These are phyloP conservation scores for Argentina anserina DNA, from an alignment of 306 rosid genomes.

Conservation along the genomic window DNA sequence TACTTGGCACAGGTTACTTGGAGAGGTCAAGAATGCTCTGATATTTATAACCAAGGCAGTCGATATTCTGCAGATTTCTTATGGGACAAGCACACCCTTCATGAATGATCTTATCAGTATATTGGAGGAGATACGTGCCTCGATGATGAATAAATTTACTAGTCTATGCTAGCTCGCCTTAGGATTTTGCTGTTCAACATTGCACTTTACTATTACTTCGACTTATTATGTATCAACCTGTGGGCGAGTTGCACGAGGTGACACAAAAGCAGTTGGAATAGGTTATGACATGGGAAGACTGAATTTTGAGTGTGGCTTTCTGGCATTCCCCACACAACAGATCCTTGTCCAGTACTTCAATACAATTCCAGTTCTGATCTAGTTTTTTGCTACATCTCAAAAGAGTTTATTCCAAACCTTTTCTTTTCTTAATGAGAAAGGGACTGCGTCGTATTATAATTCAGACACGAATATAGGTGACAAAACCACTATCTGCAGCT, in stretches of 20 bases:
- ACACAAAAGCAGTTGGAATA: background rate
- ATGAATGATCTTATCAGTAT: slow-evolving; percentile 59
- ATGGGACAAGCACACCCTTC: slow-evolving; percentile 66
- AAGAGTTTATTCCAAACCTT: too few relatives aligned
- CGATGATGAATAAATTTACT: too few relatives aligned
- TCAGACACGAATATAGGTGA: too few relatives aligned
- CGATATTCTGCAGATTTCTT: slow-evolving; percentile 65
- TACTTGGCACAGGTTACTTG: slow-evolving; percentile 46
- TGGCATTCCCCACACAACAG: background rate
- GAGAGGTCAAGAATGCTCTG: slow-evolving; percentile 56
- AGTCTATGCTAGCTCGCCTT: background rate
- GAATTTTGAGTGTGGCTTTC: background rate
- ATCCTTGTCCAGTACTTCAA: too few relatives aligned
- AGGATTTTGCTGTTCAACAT: background rate
- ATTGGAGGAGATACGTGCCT: too few relatives aligned
- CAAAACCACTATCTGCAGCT: too few relatives aligned
- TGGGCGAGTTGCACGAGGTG: background rate
- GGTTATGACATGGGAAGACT: background rate
- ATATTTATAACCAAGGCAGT: slow-evolving; percentile 55
- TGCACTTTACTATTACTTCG: background rate
- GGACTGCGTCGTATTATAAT: too few relatives aligned
- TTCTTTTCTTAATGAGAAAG: too few relatives aligned
- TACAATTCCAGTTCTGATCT: background rate
- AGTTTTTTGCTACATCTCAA: too few relatives aligned
- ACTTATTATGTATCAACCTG: background rate